Evolutionary conservation across 331 rosid genomes (phyloP), one percentile per base, ranked within the genome.

Genomic region (Quercus lobata): DNA sequence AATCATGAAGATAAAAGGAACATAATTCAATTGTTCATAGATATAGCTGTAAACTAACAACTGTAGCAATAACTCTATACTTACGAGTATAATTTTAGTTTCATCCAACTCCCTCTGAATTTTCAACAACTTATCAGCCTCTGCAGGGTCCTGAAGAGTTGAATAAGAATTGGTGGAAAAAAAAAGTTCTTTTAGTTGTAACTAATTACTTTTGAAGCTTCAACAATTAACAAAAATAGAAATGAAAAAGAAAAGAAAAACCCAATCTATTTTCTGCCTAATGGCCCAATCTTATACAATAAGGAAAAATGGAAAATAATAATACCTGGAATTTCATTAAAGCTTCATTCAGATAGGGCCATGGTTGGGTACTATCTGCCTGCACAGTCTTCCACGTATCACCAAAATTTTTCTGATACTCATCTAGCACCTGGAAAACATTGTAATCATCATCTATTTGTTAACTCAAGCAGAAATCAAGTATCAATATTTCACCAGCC

Each of bases 21-120:
- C 70, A 62, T 25, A 34, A 29, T 32, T 16, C 15, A 7, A 65
- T 66, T 34, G 4, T 10, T 66, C 46, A 68, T 4, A 35, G 66
- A n/a, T 35, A 15, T 14, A 34, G n/a, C 16, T 32, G 5, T 19
- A 68, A 68, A 4, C 11, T 34, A 68, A 68, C 9, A 2, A 68
- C 11, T 52, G 37, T n/a, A 60, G 22, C 15, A 32, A 21, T 54
- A 58, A 61, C 34, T 55, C 63, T 66, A 35, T 19, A 86, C 99
- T 95, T 84, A 95, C 99, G 22, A 92, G 99, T 69, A 95, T 91
- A 79, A 95, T 95, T 88, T 95, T 95, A 63, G 99, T 95, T 88
- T 95, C 99, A 85, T 95, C 99, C 89, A 95, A 88, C 84, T 95
- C 99, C 89, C 94, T 84, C 90, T 95, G 98, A 78, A 95, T 95